Evolutionary conservation across 129 eudicot species (phyloP), one percentile per base, ranked within the genome.

Genomic region (Lonicera japonica): DNA sequence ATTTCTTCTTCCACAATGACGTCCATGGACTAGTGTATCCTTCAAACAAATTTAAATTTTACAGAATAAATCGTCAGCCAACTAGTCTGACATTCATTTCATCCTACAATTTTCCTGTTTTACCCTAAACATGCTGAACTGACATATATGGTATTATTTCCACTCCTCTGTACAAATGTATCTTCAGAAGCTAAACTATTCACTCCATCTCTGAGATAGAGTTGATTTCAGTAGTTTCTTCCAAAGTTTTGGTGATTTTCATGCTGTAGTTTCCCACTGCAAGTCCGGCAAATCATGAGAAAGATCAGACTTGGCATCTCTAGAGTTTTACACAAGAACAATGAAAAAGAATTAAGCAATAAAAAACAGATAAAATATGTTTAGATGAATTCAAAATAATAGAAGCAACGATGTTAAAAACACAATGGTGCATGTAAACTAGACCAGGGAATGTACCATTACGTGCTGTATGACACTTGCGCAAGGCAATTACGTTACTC

Each of bases 101-200:
- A 56, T 73, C 53, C 54, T 48, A 65, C 73, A 36, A 21, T 14
- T 34, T 36, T 48, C 50, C 38, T 45, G 24, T 21, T 17, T 25
- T 69, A 22, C 56, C 53, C 16, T 63, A 79, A n/a, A n/a, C 69
- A 58, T 23, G 68, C 11, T 53, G 64, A 58, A 56, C 25, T 17
- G 18, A 66, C 25, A 20, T 38, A 56, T 46, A 40, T 48, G 41
- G 67, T 78, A 67, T 71, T 47, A 21, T 60, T 52, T 61, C 40
- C 73, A 60, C 66, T 70, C 61, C 73, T 73, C 65, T 76, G 59
- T 82, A 29, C 36, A 29, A 81, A 34, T 77, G 76, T 74, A 54
- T 61, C 70, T 70, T 68, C 72, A 38, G 70, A 38, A 60, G 74
- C 74, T 74, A 65, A 58, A 41, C 59, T 70, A 72, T 29, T 29